A percentile compares a stretch with the other conserved stretches of the same genome.
Evolutionary conservation across 768 basidiomycete species (phyloP).

Genomic region (Leucosporidium creatinivorum): DNA sequence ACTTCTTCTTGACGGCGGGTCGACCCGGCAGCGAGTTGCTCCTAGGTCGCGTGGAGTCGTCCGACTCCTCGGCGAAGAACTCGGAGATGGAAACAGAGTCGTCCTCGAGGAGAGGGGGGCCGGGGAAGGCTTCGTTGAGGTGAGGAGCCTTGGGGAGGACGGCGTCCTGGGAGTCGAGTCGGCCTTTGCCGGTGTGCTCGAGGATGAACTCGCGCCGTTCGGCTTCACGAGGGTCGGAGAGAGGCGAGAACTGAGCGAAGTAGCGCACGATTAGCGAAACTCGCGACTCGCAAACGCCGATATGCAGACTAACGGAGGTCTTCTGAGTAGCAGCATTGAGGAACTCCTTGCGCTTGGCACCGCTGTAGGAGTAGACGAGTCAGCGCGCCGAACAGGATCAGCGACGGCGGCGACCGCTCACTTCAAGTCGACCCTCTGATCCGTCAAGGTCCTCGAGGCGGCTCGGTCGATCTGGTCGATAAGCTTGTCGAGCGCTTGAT

Average conservation of each 20-base stretch:
- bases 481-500: conserved; percentile 58
- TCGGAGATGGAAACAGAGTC: conserved; percentile 20
- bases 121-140: conserved; percentile 6
- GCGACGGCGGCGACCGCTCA: too few relatives aligned
- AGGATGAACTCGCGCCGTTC: conserved; percentile 32
- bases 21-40: neutral
- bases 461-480: conserved; percentile 54
- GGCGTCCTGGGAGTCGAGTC: conserved; percentile 34
- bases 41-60: neutral
- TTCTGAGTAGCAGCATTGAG: conserved; percentile 1
- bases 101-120: neutral
- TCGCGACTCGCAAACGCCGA: neutral
- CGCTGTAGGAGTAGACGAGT: neutral
- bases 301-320: neutral
- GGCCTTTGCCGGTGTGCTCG: conserved; percentile 31
- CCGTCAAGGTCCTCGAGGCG: conserved; percentile 56
- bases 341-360: conserved; percentile 14
- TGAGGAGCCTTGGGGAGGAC: conserved; percentile 5
- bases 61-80: conserved; percentile 22
- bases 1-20: conserved; percentile 7
- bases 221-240: neutral
- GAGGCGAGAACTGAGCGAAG: neutral
- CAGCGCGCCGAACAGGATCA: too few relatives aligned
- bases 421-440: conserved; percentile 57
- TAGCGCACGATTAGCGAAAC: too few relatives aligned